Base-by-base conservation (phyloP, 805 yeast species). In the Yamadazyma tumulicola region DNA sequence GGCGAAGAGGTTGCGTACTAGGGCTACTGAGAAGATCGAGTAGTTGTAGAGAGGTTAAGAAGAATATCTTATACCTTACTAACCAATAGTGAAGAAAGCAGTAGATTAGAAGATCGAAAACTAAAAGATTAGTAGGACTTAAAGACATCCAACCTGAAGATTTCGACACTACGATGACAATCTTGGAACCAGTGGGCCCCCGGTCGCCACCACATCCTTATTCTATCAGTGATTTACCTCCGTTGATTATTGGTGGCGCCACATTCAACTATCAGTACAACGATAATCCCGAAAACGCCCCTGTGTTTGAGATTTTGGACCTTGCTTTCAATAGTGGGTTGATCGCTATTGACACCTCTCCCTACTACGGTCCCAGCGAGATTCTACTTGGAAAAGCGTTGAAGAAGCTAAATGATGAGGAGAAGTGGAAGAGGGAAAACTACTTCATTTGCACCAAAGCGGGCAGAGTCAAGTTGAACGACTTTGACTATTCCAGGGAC, bases 281-380 rank as follows among this genome's bases (percentile, higher is more conserved):
- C 41, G 76, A 69, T 8, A 73, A 84, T 47, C 95, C 95, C 1
- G 64, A 67, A 22, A 49, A 61, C 0, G 46, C 85, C 26, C 82
- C 86, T 1, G 69, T 79, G 8, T 64, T 59, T 8, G 77, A 74
- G 0, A 72, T 89, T 32, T 46, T 89, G 14, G 52, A 62, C 31
- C 48, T 55, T 10, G 93, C 89, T 0, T 80, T 89, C 48, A 59
- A 64, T 14, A 52, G 67, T 17, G 96, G 96, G 0, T 64, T 86
- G 40, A 72, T 69, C 29, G 93, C 95, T 1, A 67, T 89, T 23
- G 97, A 89, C 52, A 87, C 97, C 0, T 85, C 96, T 0, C 96
- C 97, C 3, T 88, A 85, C 60, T 89, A 89, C 54, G 97, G 97
- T 0, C 86, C 86, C 0, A 84, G 95, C 4, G 97, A 89, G 51